A percentile compares a stretch with the other conserved stretches of the same genome.
phyloP scores from a whole-genome alignment of 1,139 yeast genomes.

The Yamadazyma friedrichii region DNA sequence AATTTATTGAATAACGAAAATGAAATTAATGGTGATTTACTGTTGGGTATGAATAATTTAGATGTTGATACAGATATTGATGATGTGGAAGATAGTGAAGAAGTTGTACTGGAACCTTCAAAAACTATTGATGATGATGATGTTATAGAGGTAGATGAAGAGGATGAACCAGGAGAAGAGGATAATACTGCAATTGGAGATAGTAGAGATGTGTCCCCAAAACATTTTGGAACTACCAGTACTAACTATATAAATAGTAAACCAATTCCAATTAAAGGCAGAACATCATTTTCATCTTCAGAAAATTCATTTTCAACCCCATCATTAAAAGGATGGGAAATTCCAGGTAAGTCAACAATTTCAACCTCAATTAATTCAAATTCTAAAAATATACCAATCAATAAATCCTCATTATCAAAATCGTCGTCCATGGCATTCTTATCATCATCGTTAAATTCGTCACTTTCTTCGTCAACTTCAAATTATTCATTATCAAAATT shows the following conservation, averaged over 20 bases:
- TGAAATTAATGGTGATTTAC: neutral
- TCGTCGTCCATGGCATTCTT: conserved; percentile 44
- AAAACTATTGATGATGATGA: neutral
- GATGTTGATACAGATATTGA: conserved; percentile 14
- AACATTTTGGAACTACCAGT: conserved; percentile 1
- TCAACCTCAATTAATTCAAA: conserved; percentile 20
- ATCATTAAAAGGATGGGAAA: conserved; percentile 43
- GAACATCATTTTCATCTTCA: conserved; percentile 23
- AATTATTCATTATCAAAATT: conserved; percentile 40
- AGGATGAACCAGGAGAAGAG: neutral
- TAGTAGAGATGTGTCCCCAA: conserved; percentile 3
- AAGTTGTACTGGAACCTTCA: neutral
- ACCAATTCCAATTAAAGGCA: conserved; percentile 32
- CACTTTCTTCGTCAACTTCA: conserved; percentile 36
- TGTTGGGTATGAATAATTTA: conserved; percentile 6
- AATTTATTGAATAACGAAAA: conserved; percentile 8
- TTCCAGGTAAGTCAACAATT: conserved; percentile 36
- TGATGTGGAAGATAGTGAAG: conserved; percentile 3
- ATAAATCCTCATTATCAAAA: conserved; percentile 27
- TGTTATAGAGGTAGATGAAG: conserved; percentile 3
- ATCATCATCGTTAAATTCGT: conserved; percentile 41
- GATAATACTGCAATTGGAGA: conserved; percentile 5
- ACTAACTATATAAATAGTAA: conserved; percentile 1
- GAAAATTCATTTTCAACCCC: conserved; percentile 32
- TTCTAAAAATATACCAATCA: conserved; percentile 20